Base-by-base conservation (phyloP, 495 filamentous ascomycete species). In the Penicillium flavigenum region DNA sequence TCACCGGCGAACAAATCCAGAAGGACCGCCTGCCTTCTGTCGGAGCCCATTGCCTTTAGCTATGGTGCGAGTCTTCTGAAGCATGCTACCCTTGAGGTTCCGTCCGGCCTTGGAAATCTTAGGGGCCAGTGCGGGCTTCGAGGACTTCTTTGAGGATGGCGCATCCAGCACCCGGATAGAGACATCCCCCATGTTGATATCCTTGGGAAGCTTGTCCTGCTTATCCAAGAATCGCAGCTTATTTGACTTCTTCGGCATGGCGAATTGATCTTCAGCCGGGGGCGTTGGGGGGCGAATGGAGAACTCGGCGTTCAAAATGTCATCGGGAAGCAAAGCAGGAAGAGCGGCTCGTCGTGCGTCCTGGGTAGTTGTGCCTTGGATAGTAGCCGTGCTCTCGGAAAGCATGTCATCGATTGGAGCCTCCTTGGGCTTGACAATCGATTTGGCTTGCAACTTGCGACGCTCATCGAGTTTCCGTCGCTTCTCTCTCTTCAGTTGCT, bases 221-320 rank as follows among this genome's bases (percentile, higher is more conserved):
- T 72, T 73, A 24, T 83, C 78, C 41, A 83, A 63, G 53, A 84
- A 81, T 32, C 75, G 75, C 47, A 81, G 69, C 52, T 80, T 81
- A 52, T 73, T 80, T 20, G 72, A 65, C 52, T 69, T 75, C 27
- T 60, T 72, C 17, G 67, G 66, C 32, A 65, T 48, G 29, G 57
- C 43, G 29, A 64, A 64, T 12, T 58, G 51, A 44, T 64, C 60
- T 56, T 70, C 68, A 12, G 64, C 59, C 5, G 74, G 73, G 1
- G 76, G 73, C 22, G 75, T 77, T 22, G 74, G 76, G 6, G 75
- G 71, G 32, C 75, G 68, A 12, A 59, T 47, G 19, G 63, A 58
- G 11, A 80, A 79, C 38, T 76, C 74, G 17, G 76, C 78, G 42
- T 76, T 77, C 45, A 84, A 56, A 31, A 84, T 75, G 45, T 82